Conservation (phyloP, 768 basidiomycete species). For the Tylopilus subfusipes region DNA sequence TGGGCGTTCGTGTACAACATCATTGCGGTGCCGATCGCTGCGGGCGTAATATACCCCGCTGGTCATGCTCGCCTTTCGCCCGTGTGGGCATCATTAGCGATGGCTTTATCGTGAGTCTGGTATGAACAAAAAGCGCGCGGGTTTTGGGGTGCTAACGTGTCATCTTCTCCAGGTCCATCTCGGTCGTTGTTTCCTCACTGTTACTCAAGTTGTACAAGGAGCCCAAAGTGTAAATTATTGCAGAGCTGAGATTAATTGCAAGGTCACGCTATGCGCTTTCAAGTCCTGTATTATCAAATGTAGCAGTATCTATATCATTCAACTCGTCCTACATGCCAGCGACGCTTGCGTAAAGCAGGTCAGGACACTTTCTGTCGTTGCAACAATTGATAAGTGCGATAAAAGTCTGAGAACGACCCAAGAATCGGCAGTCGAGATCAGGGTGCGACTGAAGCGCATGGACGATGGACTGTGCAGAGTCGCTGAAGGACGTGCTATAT, state of each 20-base stretch:
- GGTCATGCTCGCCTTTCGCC: slow-evolving; percentile 63
- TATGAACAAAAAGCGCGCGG: not conserved
- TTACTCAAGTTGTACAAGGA: slow-evolving; percentile 50
- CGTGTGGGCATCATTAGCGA: slow-evolving; percentile 77
- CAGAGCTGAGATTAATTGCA: not conserved
- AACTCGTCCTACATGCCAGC: not conserved
- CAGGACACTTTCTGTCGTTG: slow-evolving; percentile 28
- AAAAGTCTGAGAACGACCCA: slow-evolving; percentile 86
- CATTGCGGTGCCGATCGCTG: slow-evolving; percentile 68
- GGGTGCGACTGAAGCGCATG: slow-evolving; percentile 71
- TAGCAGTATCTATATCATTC: not conserved
- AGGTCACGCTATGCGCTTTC: not conserved
- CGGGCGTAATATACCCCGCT: slow-evolving; percentile 73
- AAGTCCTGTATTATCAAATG: not conserved
- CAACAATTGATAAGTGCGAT: slow-evolving; percentile 44
- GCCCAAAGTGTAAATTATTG: slow-evolving; percentile 20
- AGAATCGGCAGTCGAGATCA: slow-evolving; percentile 88
- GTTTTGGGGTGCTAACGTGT: not conserved
- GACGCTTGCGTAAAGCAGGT: not conserved
- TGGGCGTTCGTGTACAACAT: slow-evolving; percentile 72
- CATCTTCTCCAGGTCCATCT: slow-evolving; percentile 50
- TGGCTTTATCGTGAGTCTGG: slow-evolving; percentile 67
- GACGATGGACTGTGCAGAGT: slow-evolving; percentile 71
- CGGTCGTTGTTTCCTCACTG: slow-evolving; percentile 62
- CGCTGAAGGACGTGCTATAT: slow-evolving; percentile 72